A percentile compares a stretch with the other conserved stretches of the same genome.
Evolutionary conservation across 75 land plant species (phyloP).

Genomic region (Adiantum capillusveneris): DNA sequence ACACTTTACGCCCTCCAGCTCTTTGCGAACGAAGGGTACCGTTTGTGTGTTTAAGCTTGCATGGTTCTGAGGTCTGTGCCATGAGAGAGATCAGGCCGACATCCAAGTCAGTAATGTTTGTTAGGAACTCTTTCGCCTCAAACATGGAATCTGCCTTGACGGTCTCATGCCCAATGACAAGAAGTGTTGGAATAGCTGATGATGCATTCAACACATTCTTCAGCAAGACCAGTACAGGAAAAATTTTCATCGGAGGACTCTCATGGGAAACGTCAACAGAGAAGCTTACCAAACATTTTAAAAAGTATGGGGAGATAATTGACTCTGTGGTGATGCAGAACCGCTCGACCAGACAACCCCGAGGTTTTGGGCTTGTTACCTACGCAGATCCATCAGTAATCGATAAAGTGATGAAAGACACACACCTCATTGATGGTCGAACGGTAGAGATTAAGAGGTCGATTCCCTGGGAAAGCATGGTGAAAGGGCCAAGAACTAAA

Average conservation of each 20-base stretch:
- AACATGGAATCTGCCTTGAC: too few species aligned
- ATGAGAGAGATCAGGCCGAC: too few species aligned
- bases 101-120: too few species aligned
- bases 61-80: too few species aligned
- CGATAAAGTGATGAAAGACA: conserved; percentile 5
- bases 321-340: conserved; percentile 11
- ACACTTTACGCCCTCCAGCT: too few species aligned
- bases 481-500: conserved; percentile 10
- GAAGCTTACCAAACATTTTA: conserved; percentile 9
- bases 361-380: conserved; percentile 12
- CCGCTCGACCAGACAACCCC: neutral
- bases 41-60: too few species aligned
- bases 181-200: too few species aligned
- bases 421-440: conserved; percentile 11
- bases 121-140: too few species aligned
- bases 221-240: conserved; percentile 25
- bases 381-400: conserved; percentile 3
- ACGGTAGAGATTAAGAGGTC: conserved; percentile 9
- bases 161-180: too few species aligned
- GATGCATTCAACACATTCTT: too few species aligned
- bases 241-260: conserved; percentile 32
- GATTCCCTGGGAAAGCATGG: conserved; percentile 12
- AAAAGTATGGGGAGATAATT: conserved; percentile 14
- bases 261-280: conserved; percentile 31
- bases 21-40: too few species aligned